Percentiles rank a stretch among this genome's conserved stretches.
Conservation (phyloP, 2,329 filamentous ascomycete genomes). For the Trichoderma polysporum region DNA sequence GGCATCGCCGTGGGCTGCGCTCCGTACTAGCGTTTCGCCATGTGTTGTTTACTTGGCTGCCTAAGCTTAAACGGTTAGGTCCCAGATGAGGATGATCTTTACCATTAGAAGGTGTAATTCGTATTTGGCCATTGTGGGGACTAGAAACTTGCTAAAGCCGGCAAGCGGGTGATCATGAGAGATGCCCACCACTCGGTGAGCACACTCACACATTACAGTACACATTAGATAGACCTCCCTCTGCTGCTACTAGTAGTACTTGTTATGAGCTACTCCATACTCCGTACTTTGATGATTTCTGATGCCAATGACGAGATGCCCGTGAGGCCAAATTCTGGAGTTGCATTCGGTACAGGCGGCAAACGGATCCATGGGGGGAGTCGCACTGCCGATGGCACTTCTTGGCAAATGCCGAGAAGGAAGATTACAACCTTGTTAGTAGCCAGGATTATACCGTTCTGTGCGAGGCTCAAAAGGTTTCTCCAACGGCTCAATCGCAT, state of each 20-base stretch:
- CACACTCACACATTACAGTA: background rate
- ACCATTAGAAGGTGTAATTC: constrained; percentile 3
- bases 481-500: background rate
- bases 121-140: background rate
- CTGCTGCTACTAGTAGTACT: background rate
- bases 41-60: background rate
- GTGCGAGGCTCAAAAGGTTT: background rate
- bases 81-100: background rate
- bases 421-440: background rate
- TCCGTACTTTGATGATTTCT: background rate
- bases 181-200: background rate
- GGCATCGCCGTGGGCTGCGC: background rate
- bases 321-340: background rate
- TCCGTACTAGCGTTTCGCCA: constrained; percentile 9
- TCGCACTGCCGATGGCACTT: background rate
- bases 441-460: background rate
- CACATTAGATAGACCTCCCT: background rate
- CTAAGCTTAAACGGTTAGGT: constrained; percentile 13
- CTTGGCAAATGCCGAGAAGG: background rate
- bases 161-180: background rate
- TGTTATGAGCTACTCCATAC: background rate
- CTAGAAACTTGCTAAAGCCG: background rate
- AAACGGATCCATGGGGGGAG: background rate
- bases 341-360: background rate
- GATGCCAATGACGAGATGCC: background rate